Percentiles rank a stretch among this genome's conserved stretches.
phyloP scores from a whole-genome alignment of 202 grass and related monocot species.

The Carex arenaria region DNA sequence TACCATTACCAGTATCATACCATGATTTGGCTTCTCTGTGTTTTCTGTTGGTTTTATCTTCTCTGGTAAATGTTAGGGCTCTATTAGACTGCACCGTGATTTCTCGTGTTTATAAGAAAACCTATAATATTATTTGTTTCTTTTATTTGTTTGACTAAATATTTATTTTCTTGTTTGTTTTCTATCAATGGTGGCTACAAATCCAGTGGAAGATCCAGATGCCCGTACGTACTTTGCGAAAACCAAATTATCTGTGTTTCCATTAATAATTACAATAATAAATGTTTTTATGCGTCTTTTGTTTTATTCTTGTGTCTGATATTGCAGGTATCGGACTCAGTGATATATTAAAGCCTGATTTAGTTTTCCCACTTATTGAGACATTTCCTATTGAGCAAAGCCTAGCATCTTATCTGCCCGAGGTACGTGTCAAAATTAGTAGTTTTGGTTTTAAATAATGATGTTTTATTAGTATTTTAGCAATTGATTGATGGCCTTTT shows the following conservation, averaged over 20 bases:
- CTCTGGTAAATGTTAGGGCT: neutral
- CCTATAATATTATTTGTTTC: constrained; percentile 3
- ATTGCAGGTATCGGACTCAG: constrained; percentile 76
- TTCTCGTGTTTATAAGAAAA: neutral
- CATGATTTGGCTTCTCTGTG: neutral
- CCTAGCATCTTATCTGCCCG: constrained; percentile 77
- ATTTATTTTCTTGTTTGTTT: constrained; percentile 18
- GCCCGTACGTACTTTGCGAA: constrained; percentile 53
- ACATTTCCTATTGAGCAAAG: constrained; percentile 65
- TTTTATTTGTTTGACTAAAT: constrained; percentile 1
- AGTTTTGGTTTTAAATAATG: neutral
- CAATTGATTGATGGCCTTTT: neutral
- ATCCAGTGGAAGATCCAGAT: constrained; percentile 69
- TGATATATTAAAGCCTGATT: constrained; percentile 91
- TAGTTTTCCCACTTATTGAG: constrained; percentile 69
- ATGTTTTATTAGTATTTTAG: neutral
- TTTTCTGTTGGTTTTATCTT: neutral
- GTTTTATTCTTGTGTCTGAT: constrained; percentile 28
- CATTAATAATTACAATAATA: neutral
- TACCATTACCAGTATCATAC: neutral
- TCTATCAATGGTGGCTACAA: constrained; percentile 33
- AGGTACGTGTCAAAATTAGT: constrained; percentile 40
- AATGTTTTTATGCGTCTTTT: constrained; percentile 15
- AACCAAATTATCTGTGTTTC: constrained; percentile 9
- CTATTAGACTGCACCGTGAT: neutral